These are phyloP conservation scores for Prunus persica DNA, from an alignment of 306 rosid species.

Conservation along the genomic window Prunus_persica_NCBIv2 NC_034011.1:26378501-26379000, in stretches of 20 bases:
- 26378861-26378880: not conserved
- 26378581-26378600: not conserved
- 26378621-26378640: not conserved
- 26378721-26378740: slow-evolving; percentile 68
- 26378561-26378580: not conserved
- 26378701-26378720: slow-evolving; percentile 74
- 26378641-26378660: not conserved
- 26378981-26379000: slow-evolving; percentile 52
- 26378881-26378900: slow-evolving; percentile 39
- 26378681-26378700: slow-evolving; percentile 21
- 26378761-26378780: slow-evolving; percentile 78
- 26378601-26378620: slow-evolving; percentile 2
- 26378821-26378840: not conserved
- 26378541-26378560: not conserved
- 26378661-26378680: slow-evolving; percentile 12
- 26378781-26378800: slow-evolving; percentile 65
- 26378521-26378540: not conserved
- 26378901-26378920: slow-evolving; percentile 84
- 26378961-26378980: slow-evolving; percentile 71
- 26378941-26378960: slow-evolving; percentile 64
- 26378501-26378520: not conserved
- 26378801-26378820: slow-evolving; percentile 65
- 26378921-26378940: slow-evolving; percentile 63
- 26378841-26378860: too few species aligned
- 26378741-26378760: slow-evolving; percentile 61